phyloP scores from a whole-genome alignment of 2,329 filamentous ascomycete genomes.

The Geosmithia morbida region DNA sequence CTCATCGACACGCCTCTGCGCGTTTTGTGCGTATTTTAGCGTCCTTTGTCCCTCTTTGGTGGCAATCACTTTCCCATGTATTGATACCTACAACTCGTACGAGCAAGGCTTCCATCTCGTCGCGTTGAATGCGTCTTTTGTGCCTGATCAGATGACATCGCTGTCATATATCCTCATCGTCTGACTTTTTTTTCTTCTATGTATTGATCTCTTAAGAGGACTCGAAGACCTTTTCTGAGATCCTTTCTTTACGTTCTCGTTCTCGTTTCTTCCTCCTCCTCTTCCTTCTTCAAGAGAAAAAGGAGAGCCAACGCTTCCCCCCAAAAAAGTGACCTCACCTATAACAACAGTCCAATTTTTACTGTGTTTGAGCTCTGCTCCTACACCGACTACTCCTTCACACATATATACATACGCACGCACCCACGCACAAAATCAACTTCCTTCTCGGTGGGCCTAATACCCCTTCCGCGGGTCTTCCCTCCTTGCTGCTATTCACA shows the following conservation, averaged over 20 bases:
- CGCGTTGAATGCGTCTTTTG: neutral
- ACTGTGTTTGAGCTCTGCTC: too few species aligned
- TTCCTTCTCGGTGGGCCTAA: neutral
- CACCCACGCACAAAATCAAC: neutral
- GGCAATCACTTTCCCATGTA: neutral
- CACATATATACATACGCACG: too few species aligned
- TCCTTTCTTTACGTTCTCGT: neutral
- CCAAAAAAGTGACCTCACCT: too few species aligned
- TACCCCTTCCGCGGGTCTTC: neutral
- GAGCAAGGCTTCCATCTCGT: neutral
- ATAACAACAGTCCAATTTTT: too few species aligned
- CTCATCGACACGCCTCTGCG: conserved; percentile 6
- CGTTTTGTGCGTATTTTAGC: conserved; percentile 20
- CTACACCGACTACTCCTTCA: neutral
- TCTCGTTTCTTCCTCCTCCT: too few species aligned
- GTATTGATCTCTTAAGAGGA: neutral
- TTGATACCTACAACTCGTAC: neutral
- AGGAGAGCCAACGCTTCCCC: too few species aligned
- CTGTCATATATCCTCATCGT: neutral
- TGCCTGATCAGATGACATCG: neutral
- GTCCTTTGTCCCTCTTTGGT: conserved; percentile 4
- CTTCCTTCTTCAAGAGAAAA: too few species aligned
- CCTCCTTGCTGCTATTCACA: neutral
- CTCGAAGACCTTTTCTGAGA: too few species aligned
- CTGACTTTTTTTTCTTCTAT: neutral